Evolutionary conservation across 2,329 filamentous ascomycete species (phyloP).

Genomic region (Stagonosporopsis chrysanthemi): DNA sequence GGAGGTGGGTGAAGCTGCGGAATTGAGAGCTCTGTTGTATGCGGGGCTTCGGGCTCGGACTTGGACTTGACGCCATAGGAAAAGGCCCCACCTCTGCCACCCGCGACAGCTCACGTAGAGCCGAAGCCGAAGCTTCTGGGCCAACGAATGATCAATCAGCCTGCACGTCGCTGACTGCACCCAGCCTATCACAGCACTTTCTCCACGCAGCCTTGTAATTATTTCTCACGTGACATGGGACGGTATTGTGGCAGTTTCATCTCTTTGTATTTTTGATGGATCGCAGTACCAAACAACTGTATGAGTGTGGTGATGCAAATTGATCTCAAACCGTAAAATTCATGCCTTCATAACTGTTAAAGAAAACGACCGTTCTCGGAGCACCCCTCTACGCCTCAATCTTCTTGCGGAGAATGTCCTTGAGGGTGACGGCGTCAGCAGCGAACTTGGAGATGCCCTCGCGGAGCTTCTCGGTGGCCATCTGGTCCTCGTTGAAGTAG

Average conservation of each 20-base stretch:
- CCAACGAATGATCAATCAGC: slow-evolving; percentile 42
- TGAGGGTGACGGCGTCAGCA: slow-evolving; percentile 91
- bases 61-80: slow-evolving; percentile 42
- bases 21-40: slow-evolving; percentile 33
- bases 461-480: slow-evolving; percentile 98
- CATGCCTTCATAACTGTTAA: slow-evolving; percentile 30
- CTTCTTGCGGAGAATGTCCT: slow-evolving; percentile 91
- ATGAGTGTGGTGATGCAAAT: slow-evolving; percentile 18
- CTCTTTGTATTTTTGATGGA: slow-evolving; percentile 27
- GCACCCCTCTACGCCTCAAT: slow-evolving; percentile 55
- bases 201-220: not conserved
- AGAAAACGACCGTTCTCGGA: slow-evolving; percentile 38
- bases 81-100: slow-evolving; percentile 23
- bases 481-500: slow-evolving; percentile 99
- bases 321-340: slow-evolving; percentile 29
- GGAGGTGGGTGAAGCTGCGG: slow-evolving; percentile 15
- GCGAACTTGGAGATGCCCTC: slow-evolving; percentile 99
- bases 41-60: slow-evolving; percentile 35
- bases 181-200: slow-evolving; percentile 16
- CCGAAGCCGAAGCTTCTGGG: slow-evolving; percentile 22
- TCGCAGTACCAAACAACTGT: slow-evolving; percentile 24
- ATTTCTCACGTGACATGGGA: slow-evolving; percentile 2
- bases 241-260: slow-evolving; percentile 13
- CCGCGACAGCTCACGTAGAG: slow-evolving; percentile 22
- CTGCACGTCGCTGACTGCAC: slow-evolving; percentile 18